Evolutionary conservation across 2,329 filamentous ascomycete species (phyloP).

Genomic region (Fusarium falciforme): DNA sequence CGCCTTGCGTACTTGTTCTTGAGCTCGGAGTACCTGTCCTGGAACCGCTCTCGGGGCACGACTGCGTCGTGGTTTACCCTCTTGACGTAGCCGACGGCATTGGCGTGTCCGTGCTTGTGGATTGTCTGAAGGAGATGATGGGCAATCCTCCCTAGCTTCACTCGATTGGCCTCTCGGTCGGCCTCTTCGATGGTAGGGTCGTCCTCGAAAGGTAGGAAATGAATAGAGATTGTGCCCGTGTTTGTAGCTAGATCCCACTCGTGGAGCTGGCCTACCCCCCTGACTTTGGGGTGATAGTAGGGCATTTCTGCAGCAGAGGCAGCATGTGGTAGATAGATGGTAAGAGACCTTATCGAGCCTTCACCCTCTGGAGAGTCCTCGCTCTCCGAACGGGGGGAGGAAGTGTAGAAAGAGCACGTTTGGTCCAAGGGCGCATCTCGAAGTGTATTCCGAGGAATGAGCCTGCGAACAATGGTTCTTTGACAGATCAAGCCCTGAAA

Average conservation of each 20-base stretch:
- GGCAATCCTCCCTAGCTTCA: conserved; percentile 73
- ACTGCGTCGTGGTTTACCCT: conserved; percentile 86
- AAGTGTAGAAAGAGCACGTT: conserved; percentile 79
- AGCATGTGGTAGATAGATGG: conserved; percentile 84
- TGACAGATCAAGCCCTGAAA: conserved; percentile 54
- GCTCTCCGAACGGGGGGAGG: neutral
- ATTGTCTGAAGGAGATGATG: conserved; percentile 75
- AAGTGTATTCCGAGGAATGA: conserved; percentile 85
- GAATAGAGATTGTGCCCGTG: conserved; percentile 66
- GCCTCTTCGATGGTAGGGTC: conserved; percentile 29
- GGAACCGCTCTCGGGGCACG: conserved; percentile 79
- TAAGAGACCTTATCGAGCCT: conserved; percentile 50
- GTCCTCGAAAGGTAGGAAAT: conserved; percentile 65
- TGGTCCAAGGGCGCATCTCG: conserved; percentile 82
- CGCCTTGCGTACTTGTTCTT: conserved; percentile 81
- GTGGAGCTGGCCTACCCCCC: conserved; percentile 80
- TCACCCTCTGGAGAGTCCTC: conserved; percentile 27
- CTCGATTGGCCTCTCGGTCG: conserved; percentile 32
- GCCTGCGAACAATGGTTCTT: conserved; percentile 76
- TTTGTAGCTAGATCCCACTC: conserved; percentile 62
- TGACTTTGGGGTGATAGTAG: conserved; percentile 87
- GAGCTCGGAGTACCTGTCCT: conserved; percentile 83
- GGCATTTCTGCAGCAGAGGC: conserved; percentile 72
- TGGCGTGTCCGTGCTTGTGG: conserved; percentile 79
- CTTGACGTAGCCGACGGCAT: conserved; percentile 77